These are phyloP conservation scores for Liquidambar formosana DNA, from an alignment of 164 flowering plant species.

Conservation along the genomic window DNA sequence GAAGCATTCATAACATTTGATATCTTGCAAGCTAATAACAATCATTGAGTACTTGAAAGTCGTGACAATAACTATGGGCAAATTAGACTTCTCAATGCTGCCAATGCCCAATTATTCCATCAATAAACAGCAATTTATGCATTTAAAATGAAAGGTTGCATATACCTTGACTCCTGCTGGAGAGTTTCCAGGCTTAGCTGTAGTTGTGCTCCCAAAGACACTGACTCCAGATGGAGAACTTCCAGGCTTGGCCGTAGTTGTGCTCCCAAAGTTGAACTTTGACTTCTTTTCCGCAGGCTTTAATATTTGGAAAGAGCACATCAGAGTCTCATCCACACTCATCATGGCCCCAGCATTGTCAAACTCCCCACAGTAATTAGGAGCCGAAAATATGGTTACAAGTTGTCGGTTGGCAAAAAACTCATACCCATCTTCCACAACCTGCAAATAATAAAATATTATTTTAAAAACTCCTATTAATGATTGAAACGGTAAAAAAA, in stretches of 20 bases:
- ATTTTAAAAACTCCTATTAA: not conserved
- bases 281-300: constrained; percentile 67
- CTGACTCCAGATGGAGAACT: too few relatives aligned
- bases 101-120: not conserved
- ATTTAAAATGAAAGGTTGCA: not conserved
- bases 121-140: not conserved
- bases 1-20: not conserved
- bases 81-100: not conserved
- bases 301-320: constrained; percentile 78
- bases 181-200: constrained; percentile 30
- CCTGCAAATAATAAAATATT: constrained; percentile 26
- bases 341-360: constrained; percentile 95
- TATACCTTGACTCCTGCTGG: constrained; percentile 39
- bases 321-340: constrained; percentile 85
- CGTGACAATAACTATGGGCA: not conserved
- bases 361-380: constrained; percentile 88
- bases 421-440: constrained; percentile 57
- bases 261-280: constrained; percentile 44
- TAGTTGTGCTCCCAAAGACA: constrained; percentile 46
- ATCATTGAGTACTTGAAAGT: not conserved
- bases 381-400: constrained; percentile 89
- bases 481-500: not conserved
- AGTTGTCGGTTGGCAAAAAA: constrained; percentile 64
- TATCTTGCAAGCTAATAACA: not conserved
- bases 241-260: constrained; percentile 38